Percentiles rank a stretch among this genome's conserved stretches.
Conservation (phyloP, 768 basidiomycete species). For the Phaeotremella skinneri region DNA sequence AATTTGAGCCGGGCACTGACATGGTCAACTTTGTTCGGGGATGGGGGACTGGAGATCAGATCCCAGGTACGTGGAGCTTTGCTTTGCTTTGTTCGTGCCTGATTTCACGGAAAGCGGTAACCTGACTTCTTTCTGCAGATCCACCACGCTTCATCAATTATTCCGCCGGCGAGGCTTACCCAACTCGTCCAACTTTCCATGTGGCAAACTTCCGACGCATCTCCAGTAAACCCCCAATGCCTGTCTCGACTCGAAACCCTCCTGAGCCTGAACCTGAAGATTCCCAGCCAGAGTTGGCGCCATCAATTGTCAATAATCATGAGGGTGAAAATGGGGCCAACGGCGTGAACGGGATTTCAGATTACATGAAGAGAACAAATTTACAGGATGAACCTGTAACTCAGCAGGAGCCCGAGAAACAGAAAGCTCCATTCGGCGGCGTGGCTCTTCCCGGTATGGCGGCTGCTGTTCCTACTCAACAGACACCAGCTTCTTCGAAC, state of each 20-base stretch:
- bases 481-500: conserved; percentile 16
- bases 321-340: background rate
- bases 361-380: conserved; percentile 17
- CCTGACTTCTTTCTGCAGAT: conserved; percentile 55
- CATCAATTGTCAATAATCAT: conserved; percentile 4
- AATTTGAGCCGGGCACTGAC: conserved; percentile 81
- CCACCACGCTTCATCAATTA: conserved; percentile 84
- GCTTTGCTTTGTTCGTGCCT: background rate
- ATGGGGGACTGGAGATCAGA: conserved; percentile 81
- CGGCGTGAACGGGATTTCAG: conserved; percentile 17
- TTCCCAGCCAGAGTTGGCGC: conserved; percentile 6
- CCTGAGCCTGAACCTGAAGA: background rate
- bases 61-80: conserved; percentile 57
- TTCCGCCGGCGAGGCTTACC: conserved; percentile 49
- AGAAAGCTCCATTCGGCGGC: conserved; percentile 41
- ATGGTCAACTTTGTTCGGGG: conserved; percentile 83
- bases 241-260: conserved; percentile 8
- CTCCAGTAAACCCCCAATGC: conserved; percentile 56
- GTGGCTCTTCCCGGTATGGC: conserved; percentile 47
- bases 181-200: conserved; percentile 56
- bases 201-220: conserved; percentile 53
- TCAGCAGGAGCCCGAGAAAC: conserved; percentile 4
- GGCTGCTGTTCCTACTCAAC: conserved; percentile 6
- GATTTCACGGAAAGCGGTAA: background rate
- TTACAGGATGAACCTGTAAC: conserved; percentile 19